Evolutionary conservation across 441 rosid genomes (phyloP), one percentile per base, ranked within the genome.

Genomic region (Bruguiera hainesii): DNA sequence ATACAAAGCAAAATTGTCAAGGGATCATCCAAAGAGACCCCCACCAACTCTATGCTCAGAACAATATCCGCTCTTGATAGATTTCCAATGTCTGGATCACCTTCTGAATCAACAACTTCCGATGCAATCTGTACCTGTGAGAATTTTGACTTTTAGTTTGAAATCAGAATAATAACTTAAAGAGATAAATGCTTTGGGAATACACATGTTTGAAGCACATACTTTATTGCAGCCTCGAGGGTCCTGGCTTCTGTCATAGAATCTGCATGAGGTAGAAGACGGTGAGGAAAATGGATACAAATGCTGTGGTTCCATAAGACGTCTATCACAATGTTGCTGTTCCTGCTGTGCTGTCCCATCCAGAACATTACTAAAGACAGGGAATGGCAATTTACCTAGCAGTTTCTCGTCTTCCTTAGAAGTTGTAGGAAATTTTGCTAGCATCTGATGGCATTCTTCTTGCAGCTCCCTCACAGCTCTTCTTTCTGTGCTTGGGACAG

Each of bases 381-480:
- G 46, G 21, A 65, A 0, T 9, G 67, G 15, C 48, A 33, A 66
- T 39, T 55, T 83, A 90, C 93, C 97, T 63, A 90, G 77, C 53
- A 85, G 57, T 77, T 85, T 77, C 75, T 86, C 86, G 79, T 93
- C 97, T 86, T 89, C 82, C 67, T 80, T 69, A 52, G 85, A 76
- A 42, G 93, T 84, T 51, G 95, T 89, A 58, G 93, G 87, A 72
- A 86, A 90, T 61, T 77, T 69, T 1, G 81, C 79, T 63, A 93
- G 90, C 84, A 89, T 86, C 79, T 77, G 73, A 52, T 72, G 82
- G 78, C 97, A 90, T 76, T 93, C 97, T 76, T 85, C 89, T 76
- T 84, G 93, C 72, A 90, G 72, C 66, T 77, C 96, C 82, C 82
- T 93, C 51, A 68, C 96, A 23, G 93, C 95, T 85, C 79, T 93